phyloP scores from a whole-genome alignment of 2,329 filamentous ascomycete genomes.

The Aureobasidium mangrovei region DNA sequence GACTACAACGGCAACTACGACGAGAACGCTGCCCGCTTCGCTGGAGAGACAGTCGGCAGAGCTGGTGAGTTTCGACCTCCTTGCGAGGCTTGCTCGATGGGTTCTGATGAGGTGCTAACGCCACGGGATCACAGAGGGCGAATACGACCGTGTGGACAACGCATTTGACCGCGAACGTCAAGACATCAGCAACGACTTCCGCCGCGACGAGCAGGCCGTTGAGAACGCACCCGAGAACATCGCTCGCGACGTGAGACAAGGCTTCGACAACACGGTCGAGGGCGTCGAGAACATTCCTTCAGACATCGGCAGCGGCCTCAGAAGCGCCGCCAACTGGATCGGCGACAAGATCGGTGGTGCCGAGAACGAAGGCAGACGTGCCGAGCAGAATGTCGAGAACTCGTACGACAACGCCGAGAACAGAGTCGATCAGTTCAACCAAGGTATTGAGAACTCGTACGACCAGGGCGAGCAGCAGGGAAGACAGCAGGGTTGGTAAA shows the following conservation, averaged over 20 bases:
- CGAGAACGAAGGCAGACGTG: slow-evolving; percentile 11
- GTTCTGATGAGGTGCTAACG: not conserved
- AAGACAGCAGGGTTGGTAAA: slow-evolving; percentile 12
- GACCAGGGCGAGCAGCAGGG: slow-evolving; percentile 15
- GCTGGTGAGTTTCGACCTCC: not conserved
- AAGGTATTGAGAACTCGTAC: slow-evolving; percentile 11
- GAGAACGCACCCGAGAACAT: slow-evolving; percentile 15
- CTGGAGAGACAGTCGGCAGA: slow-evolving; percentile 16
- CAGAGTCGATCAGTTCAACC: slow-evolving; percentile 10
- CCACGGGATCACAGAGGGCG: not conserved
- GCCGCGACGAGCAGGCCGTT: slow-evolving; percentile 16
- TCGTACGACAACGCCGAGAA: not conserved
- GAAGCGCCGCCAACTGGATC: slow-evolving; percentile 15
- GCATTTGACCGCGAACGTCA: slow-evolving; percentile 14
- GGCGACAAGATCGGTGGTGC: slow-evolving; percentile 14
- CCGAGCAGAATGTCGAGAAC: slow-evolving; percentile 1
- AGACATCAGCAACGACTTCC: slow-evolving; percentile 13
- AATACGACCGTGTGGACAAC: slow-evolving; percentile 16
- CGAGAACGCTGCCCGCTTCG: slow-evolving; percentile 16
- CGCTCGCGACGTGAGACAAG: slow-evolving; percentile 11
- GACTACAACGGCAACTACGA: slow-evolving; percentile 15
- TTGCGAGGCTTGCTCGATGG: not conserved
- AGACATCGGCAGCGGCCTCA: slow-evolving; percentile 14
- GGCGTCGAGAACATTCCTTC: slow-evolving; percentile 17
- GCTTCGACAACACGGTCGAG: slow-evolving; percentile 14